Base-by-base conservation (phyloP, 768 basidiomycete species). In the Suillus plorans region DNA sequence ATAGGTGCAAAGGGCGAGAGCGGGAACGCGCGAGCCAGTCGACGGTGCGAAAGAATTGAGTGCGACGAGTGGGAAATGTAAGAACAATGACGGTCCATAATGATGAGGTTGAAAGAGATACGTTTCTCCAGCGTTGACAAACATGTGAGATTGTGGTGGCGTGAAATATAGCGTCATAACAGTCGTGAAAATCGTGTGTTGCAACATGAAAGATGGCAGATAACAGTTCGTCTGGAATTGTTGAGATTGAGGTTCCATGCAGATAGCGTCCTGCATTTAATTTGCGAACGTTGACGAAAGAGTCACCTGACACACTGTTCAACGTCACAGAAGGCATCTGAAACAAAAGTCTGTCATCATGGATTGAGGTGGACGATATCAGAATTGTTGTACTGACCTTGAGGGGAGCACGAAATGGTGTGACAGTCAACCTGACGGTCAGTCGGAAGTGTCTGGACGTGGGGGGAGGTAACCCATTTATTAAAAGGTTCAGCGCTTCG, bases 51-150 rank as follows among this genome's bases (percentile, higher is more conserved):
- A 69, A 62, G 5, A 83, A 66, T 65, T 85, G 82, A 7, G 63
- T 67, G 8, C 68, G 64, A n/a, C 74, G 77, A 13, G 79, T 72
- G 2, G 86, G 85, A 61, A 78, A 79, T 12, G 80, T 79, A 59
- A 88, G 73, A 59, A 74, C 69, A 64, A 89, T 77, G n/a, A 72
- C 79, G 1, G 78, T 77, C 87, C 87, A 89, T n/a, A 89, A 69
- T 4, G 66, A 70, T 44, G 80, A 76, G 13, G 78, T 82, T 10
- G 78, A 72, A 9, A 86, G 72, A 3, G 83, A 79, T 20, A 85
- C 69, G n/a, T 76, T 67, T 62, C 85, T 77, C 86, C 86, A 88
- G 61, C 77, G 79, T 39, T 70, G 72, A 47, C 82, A 87, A 18
- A 86, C 83, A 56, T 85, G 82, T 6, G 82, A 82, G 39, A 86